Base-by-base conservation (phyloP, 1,139 yeast genomes). In the Taphrina flavorubra region DNA sequence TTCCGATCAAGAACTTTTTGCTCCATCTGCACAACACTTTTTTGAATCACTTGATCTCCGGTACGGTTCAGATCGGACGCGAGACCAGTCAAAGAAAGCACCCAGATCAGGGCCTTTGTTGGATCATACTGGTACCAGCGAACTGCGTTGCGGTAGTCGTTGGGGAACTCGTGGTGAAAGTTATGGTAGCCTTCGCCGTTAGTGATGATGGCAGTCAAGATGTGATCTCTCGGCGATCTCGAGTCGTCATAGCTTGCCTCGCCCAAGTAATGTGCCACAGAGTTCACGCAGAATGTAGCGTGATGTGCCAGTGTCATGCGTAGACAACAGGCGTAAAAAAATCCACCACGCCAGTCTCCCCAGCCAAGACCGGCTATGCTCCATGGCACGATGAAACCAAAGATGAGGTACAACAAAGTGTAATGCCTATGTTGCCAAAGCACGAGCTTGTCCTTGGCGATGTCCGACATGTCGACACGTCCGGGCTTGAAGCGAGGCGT, bases 71-170 rank as follows among this genome's bases (percentile, higher is more conserved):
- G 85, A 83, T 92, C 89, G 82, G 86, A 89, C 58, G 98, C 92
- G 70, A 94, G 81, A 40, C 99, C 98, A 53, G 92, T 74, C 79
- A 88, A 85, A 69, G 92, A 89, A 76, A 85, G 80, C 51, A 79
- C 61, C 83, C 86, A 91, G 78, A 94, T 92, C 72, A 86, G 77
- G 70, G 88, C 77, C 84, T 94, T 95, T 74, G 98, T 94, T 74
- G 99, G 99, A 79, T 94, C 99, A 80, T 89, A 94, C 85, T 94
- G 99, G 84, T 90, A 94, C 99, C 99, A 94, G 80, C 87, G 90
- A 78, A 94, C 85, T 62, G 99, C 99, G 78, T 94, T 94, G 83
- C 99, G 87, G 86, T 94, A 94, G 82, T 94, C 99, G 60, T 95
- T 87, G 74, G 99, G 99, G 86, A 92, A 94, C 83, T 94, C 98